Base-by-base conservation (phyloP, 352 stramenopile species). In the Pythium chondricola region DNA sequence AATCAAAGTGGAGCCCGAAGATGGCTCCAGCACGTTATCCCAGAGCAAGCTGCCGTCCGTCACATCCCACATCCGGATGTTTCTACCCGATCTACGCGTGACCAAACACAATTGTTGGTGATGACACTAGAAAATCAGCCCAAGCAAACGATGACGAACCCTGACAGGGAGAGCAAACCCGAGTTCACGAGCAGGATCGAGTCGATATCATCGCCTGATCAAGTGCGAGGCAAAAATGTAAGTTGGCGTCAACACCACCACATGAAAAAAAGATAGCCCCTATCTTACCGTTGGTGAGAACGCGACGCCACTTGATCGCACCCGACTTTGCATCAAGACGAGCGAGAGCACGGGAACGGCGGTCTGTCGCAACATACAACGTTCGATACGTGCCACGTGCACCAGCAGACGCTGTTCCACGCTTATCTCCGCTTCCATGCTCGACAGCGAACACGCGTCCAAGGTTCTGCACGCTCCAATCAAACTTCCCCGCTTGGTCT, bases 401-500 rank as follows among this genome's bases (percentile, higher is more conserved):
- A 32, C 56, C 60, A 14, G 57, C 66, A n/a, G n/a, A n/a, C 6
- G 61, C 59, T 43, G 69, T 56, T 14, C 56, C 50, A 36, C 61
- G 69, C 43, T 67, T 78, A 43, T 82, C 68, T 31, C 60, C 67
- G 33, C 64, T 62, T 18, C 61, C 65, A 54, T 78, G 85, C 14
- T 60, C 73, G 27, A 82, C 75, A 4, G 65, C 45, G 6, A 61
- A 57, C 5, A 71, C 74, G 11, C 69, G 64, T 22, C 82, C 82
- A 14, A 93, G 39, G 46, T 88, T 73, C 56, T 87, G 46, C 13
- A 66, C 50, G 40, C 70, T 81, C 79, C 79, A 93, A 71, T 93
- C 82, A 43, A 90, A 79, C 48, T 89, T 60, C 3, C 78, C 82
- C 5, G 71, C 75, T 49, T 93, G 82, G 56, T 93, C 82, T 31